Conservation (phyloP, 2,329 filamentous ascomycete species). For the Paecilomyces niveus region DNA sequence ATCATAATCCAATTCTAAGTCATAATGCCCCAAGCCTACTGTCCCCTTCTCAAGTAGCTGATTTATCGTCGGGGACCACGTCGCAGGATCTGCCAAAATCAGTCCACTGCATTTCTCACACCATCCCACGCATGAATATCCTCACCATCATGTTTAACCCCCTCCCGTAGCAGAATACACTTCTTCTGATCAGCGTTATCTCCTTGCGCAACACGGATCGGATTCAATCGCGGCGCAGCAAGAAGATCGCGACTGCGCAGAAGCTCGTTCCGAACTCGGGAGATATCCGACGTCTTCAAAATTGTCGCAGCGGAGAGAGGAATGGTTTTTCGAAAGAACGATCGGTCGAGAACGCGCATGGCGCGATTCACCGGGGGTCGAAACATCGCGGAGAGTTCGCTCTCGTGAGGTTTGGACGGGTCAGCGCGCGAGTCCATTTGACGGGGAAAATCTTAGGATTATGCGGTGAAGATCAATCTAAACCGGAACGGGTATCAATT, state of each 20-base stretch:
- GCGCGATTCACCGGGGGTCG: constrained; percentile 74
- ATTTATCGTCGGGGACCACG: constrained; percentile 66
- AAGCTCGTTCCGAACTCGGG: constrained; percentile 61
- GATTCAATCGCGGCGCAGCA: constrained; percentile 54
- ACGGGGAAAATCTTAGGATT: not conserved
- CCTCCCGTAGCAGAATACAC: constrained; percentile 32
- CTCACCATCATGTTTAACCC: constrained; percentile 31
- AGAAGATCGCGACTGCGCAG: constrained; percentile 61
- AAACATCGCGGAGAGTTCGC: constrained; percentile 50
- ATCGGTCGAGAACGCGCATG: constrained; percentile 72
- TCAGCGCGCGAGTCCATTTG: constrained; percentile 14
- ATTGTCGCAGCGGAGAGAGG: constrained; percentile 73
- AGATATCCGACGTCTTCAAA: constrained; percentile 67
- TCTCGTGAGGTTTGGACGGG: constrained; percentile 1
- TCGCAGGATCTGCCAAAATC: constrained; percentile 53
- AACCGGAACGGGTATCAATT: not conserved
- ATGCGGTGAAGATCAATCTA: not conserved
- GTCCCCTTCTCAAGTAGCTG: constrained; percentile 63
- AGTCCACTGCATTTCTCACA: constrained; percentile 4
- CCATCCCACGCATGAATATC: constrained; percentile 17
- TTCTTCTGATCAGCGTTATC: constrained; percentile 44
- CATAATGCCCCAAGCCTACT: constrained; percentile 66
- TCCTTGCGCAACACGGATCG: constrained; percentile 57
- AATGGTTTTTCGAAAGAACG: constrained; percentile 71
- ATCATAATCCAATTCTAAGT: constrained; percentile 70